Percentiles rank a stretch among this genome's conserved stretches.
Conservation (phyloP, 108 stramenopile species). For the Bacterosira constricta region DNA sequence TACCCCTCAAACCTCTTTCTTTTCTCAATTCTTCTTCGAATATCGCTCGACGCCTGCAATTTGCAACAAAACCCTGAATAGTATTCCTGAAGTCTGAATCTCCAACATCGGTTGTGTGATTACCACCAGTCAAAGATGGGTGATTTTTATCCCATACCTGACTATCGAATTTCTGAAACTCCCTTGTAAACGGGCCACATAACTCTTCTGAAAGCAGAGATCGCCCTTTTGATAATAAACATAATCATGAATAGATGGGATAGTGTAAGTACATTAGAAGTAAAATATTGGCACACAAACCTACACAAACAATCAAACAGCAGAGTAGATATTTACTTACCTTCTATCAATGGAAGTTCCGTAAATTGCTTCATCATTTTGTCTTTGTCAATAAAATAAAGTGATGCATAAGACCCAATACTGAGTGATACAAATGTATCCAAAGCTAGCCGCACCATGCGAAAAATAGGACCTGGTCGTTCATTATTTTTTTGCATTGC, state of each 20-base stretch:
- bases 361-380: constrained; percentile 34
- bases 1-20: constrained; percentile 26
- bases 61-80: constrained; percentile 44
- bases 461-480: constrained; percentile 28
- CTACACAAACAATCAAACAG: background rate
- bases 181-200: constrained; percentile 30
- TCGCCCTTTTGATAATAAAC: constrained; percentile 11
- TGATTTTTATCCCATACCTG: constrained; percentile 38
- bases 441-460: constrained; percentile 22
- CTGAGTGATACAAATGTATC: constrained; percentile 44
- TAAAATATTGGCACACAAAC: too few species aligned
- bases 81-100: constrained; percentile 9
- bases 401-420: constrained; percentile 41
- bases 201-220: constrained; percentile 44
- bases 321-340: background rate
- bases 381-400: constrained; percentile 32
- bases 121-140: constrained; percentile 25
- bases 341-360: constrained; percentile 40
- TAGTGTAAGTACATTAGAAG: background rate
- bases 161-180: constrained; percentile 35
- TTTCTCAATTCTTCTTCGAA: constrained; percentile 37
- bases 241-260: background rate
- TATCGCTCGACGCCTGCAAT: constrained; percentile 35
- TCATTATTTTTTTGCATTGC: background rate
- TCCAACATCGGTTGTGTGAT: background rate